A percentile compares a stretch with the other conserved stretches of the same genome.
phyloP scores from a whole-genome alignment of 2,329 filamentous ascomycete species.

The Plenodomus tracheiphilus region DNA sequence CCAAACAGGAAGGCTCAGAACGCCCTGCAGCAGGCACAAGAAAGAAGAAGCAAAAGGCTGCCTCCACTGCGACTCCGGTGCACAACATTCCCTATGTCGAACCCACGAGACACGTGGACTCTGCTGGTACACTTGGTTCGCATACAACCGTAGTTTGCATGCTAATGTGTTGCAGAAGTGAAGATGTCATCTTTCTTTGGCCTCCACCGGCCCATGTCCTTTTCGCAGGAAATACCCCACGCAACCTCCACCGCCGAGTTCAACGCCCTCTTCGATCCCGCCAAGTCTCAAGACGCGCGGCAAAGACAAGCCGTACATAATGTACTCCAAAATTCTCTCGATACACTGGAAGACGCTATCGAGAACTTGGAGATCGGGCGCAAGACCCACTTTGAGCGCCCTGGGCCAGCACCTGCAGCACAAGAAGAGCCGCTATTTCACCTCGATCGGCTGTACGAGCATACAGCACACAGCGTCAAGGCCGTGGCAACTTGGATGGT shows the following conservation, averaged over 20 bases:
- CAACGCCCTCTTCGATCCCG: conserved; percentile 75
- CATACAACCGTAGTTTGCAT: not conserved
- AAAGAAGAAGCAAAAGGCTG: conserved; percentile 43
- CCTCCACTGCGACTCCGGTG: conserved; percentile 28
- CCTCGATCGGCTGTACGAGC: conserved; percentile 21
- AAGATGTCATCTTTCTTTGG: conserved; percentile 93
- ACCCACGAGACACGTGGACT: conserved; percentile 71
- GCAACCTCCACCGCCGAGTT: conserved; percentile 73
- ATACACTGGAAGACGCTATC: conserved; percentile 42
- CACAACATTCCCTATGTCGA: conserved; percentile 69
- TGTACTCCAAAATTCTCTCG: conserved; percentile 50
- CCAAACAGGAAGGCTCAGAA: conserved; percentile 28
- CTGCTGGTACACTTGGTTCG: conserved; percentile 59
- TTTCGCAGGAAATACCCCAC: conserved; percentile 65
- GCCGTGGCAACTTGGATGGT: conserved; percentile 58
- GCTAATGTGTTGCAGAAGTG: conserved; percentile 65
- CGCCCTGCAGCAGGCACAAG: conserved; percentile 36
- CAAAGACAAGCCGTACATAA: conserved; percentile 47
- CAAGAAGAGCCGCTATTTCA: conserved; percentile 21
- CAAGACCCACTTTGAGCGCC: not conserved
- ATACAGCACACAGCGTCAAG: conserved; percentile 41
- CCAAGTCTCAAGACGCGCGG: conserved; percentile 56
- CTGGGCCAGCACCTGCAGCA: not conserved
- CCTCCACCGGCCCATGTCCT: conserved; percentile 88
- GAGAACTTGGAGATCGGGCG: conserved; percentile 31